phyloP scores from a whole-genome alignment of 805 yeast species.

The Yarrowia sp. region DNA sequence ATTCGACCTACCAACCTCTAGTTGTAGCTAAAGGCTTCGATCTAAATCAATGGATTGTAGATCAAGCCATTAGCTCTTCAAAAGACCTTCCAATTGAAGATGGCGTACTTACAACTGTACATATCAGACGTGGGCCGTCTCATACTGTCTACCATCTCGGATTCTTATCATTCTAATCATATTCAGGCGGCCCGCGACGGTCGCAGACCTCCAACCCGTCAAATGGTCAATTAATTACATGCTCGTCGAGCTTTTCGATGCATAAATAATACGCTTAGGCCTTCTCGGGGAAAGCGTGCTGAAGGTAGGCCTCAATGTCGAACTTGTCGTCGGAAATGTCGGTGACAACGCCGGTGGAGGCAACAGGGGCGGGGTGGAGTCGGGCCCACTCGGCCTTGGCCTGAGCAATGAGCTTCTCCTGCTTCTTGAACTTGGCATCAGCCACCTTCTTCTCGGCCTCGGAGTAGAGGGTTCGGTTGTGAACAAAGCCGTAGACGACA shows the following conservation, averaged over 20 bases:
- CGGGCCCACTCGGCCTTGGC: constrained; percentile 90
- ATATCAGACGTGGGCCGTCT: no score
- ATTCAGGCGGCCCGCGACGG: no score
- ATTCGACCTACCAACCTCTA: no score
- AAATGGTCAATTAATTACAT: constrained; percentile 38
- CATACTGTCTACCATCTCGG: no score
- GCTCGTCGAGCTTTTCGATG: constrained; percentile 39
- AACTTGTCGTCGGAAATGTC: constrained; percentile 89
- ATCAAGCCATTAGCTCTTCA: no score
- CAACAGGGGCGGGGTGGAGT: constrained; percentile 53
- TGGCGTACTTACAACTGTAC: no score
- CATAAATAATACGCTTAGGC: constrained; percentile 37
- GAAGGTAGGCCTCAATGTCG: constrained; percentile 65
- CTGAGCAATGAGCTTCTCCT: constrained; percentile 78
- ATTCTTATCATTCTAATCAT: no score
- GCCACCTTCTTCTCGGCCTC: constrained; percentile 66
- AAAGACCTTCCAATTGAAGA: no score
- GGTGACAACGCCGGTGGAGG: constrained; percentile 51
- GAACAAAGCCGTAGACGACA: constrained; percentile 84
- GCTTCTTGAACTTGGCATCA: constrained; percentile 63
- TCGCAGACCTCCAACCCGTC: neutral
- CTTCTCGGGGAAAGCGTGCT: constrained; percentile 42
- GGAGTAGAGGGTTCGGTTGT: constrained; percentile 71
- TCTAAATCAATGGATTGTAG: no score
- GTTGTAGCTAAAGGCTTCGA: no score